phyloP scores from a whole-genome alignment of 1,284 basidiomycete species.

The Singerocomus inundabilis region DNA sequence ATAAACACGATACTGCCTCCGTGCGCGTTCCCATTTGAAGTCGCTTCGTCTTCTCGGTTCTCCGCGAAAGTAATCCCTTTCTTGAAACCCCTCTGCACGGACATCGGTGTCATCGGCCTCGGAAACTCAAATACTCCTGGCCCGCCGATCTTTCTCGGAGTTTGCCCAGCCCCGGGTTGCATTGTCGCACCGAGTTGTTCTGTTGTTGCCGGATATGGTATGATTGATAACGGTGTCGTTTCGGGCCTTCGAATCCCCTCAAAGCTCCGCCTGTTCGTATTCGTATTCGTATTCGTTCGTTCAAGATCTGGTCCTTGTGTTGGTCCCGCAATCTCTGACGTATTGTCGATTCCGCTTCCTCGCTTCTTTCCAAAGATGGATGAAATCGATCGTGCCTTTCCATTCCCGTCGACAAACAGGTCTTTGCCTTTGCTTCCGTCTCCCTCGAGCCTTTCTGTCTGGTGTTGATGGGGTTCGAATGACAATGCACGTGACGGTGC shows the following conservation, averaged over 20 bases:
- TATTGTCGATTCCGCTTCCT: slow-evolving; percentile 1
- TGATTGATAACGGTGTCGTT: slow-evolving; percentile 25
- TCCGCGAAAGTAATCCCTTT: slow-evolving; percentile 11
- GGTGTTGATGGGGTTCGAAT: slow-evolving; percentile 9
- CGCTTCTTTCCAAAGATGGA: slow-evolving; percentile 24
- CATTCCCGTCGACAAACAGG: slow-evolving; percentile 2
- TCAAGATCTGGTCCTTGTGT: slow-evolving; percentile 8
- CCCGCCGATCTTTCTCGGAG: slow-evolving; percentile 18
- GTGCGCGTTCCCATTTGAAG: not conserved
- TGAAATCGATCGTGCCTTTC: slow-evolving; percentile 21
- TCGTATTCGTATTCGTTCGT: slow-evolving; percentile 5
- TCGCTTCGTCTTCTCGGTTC: slow-evolving; percentile 4
- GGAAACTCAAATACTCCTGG: slow-evolving; percentile 13
- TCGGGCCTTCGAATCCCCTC: slow-evolving; percentile 25
- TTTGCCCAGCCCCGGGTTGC: slow-evolving; percentile 13
- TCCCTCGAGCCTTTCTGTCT: slow-evolving; percentile 1
- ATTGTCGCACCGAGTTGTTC: not conserved
- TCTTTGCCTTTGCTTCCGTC: slow-evolving; percentile 13
- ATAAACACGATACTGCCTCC: not conserved
- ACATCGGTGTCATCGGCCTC: slow-evolving; percentile 20
- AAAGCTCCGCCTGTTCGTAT: slow-evolving; percentile 21
- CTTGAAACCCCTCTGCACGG: slow-evolving; percentile 14
- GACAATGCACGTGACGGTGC: slow-evolving; percentile 9
- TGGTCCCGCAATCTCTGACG: not conserved
- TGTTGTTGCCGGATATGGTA: slow-evolving; percentile 18